Conservation (phyloP, 2,329 filamentous ascomycete species). For the Talaromyces pinophilus region DNA sequence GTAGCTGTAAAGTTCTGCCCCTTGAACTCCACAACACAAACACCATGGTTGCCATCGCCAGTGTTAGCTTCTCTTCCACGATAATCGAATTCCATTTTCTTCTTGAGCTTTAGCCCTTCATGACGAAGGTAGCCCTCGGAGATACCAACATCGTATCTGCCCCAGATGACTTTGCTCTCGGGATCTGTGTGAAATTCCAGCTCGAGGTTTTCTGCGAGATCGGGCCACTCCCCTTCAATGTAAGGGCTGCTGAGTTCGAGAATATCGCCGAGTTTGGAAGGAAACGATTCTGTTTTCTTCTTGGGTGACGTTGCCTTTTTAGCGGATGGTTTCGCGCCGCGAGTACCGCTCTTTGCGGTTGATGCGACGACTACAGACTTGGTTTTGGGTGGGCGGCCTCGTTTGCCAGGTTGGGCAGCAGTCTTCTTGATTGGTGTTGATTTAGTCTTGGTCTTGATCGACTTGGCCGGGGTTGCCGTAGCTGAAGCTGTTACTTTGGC, state of each 20-base stretch:
- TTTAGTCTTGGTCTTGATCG: background rate
- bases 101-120: background rate
- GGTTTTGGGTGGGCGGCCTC: background rate
- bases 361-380: background rate
- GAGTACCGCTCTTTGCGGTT: conserved; percentile 5
- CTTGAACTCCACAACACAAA: background rate
- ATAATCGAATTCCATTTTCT: background rate
- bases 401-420: background rate
- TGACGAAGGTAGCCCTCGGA: background rate
- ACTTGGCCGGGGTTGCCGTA: background rate
- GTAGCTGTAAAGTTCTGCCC: background rate
- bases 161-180: background rate
- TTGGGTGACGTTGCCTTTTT: background rate
- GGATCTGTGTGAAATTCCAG: background rate
- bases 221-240: background rate
- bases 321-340: background rate
- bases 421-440: background rate
- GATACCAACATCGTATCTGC: background rate
- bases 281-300: background rate
- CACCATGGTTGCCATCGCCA: background rate
- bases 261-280: background rate
- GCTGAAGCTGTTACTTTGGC: background rate
- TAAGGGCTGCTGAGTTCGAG: background rate
- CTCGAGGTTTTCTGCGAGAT: background rate
- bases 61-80: background rate